Conservation (phyloP, 1,284 basidiomycete species). For the Trametes pubescens region DNA sequence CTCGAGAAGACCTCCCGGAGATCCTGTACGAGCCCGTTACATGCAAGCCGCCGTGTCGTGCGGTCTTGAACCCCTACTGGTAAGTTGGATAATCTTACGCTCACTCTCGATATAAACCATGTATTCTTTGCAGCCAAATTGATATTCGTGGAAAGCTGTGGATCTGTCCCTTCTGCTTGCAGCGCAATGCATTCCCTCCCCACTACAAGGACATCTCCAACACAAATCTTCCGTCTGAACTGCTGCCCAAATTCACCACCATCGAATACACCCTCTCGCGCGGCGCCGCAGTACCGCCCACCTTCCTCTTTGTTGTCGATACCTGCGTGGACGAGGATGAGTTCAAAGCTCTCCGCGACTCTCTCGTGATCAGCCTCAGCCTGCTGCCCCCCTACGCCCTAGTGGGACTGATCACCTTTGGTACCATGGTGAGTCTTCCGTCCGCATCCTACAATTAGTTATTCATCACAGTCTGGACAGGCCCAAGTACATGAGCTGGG, state of each 20-base stretch:
- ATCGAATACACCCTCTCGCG: slow-evolving; percentile 98
- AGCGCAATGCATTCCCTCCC: slow-evolving; percentile 96
- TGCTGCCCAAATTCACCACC: slow-evolving; percentile 98
- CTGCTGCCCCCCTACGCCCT: slow-evolving; percentile 93
- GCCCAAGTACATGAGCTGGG: slow-evolving; percentile 99
- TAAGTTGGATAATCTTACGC: slow-evolving; percentile 45
- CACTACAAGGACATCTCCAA: slow-evolving; percentile 99
- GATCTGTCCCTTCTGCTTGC: slow-evolving; percentile 99
- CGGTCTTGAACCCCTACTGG: slow-evolving; percentile 98
- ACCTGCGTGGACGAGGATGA: slow-evolving; percentile 98
- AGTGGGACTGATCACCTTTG: slow-evolving; percentile 95
- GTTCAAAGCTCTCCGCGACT: slow-evolving; percentile 93
- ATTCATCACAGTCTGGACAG: slow-evolving; percentile 48
- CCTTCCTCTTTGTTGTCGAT: slow-evolving; percentile 98
- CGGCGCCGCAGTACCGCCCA: slow-evolving; percentile 91
- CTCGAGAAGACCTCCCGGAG: slow-evolving; percentile 93
- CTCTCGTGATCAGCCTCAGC: slow-evolving; percentile 92
- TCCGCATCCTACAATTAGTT: background rate
- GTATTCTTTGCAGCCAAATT: slow-evolving; percentile 78
- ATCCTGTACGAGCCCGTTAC: slow-evolving; percentile 99
- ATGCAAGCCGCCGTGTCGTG: slow-evolving; percentile 97
- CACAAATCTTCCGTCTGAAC: slow-evolving; percentile 95
- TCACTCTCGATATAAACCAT: background rate
- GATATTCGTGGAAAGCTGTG: slow-evolving; percentile 98
- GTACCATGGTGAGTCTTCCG: slow-evolving; percentile 81